Conservation (phyloP, 192 early-diverging fungal species). For the Umbelopsis sp. region DNA sequence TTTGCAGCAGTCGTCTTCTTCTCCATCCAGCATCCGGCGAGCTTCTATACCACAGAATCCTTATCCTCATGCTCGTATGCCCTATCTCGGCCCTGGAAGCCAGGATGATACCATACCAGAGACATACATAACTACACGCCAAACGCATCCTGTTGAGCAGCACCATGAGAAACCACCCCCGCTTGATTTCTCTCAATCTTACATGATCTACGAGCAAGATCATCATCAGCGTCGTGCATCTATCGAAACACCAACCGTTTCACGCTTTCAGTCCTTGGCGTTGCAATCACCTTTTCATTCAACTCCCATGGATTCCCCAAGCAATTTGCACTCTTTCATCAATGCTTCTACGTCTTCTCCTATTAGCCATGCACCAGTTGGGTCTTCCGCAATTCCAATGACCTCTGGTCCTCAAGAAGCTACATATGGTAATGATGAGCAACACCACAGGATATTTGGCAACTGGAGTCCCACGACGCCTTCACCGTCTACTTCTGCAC, state of each 20-base stretch:
- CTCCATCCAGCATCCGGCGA: background rate
- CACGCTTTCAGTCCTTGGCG: constrained; percentile 7
- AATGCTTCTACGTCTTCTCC: background rate
- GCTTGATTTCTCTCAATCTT: background rate
- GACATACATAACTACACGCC: background rate
- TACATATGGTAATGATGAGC: constrained; percentile 15
- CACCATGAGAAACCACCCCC: background rate
- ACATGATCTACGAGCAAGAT: background rate
- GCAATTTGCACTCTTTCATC: background rate
- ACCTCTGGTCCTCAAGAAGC: background rate
- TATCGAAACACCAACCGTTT: constrained; percentile 10
- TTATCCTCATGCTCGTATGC: background rate
- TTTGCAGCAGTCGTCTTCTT: background rate
- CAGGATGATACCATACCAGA: background rate
- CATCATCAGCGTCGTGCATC: constrained; percentile 10
- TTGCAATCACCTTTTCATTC: constrained; percentile 10
- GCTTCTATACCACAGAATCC: background rate
- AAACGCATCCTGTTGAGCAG: background rate
- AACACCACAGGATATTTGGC: constrained; percentile 7
- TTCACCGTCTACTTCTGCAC: background rate
- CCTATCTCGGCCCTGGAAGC: background rate
- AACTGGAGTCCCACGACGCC: constrained; percentile 17
- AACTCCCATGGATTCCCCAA: constrained; percentile 7
- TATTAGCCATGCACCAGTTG: background rate
- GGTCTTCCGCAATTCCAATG: background rate